Base-by-base conservation (phyloP, 495 filamentous ascomycete genomes). In the Chaetomium cochliodes region DNA sequence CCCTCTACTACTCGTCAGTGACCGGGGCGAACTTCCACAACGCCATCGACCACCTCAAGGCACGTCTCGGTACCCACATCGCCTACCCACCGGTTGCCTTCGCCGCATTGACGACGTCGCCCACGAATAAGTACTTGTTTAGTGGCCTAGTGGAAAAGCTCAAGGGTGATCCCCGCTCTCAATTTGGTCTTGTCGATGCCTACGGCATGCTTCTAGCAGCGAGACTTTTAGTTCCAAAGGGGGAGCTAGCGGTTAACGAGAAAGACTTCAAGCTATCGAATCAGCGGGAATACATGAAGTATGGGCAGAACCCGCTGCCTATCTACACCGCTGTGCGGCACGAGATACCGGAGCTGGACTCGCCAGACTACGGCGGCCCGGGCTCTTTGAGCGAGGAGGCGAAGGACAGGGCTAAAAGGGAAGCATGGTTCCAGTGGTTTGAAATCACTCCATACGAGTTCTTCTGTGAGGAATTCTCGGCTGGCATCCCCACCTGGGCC, bases 371-470 rank as follows among this genome's bases (percentile, higher is more conserved):
- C 18, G 78, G 77, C 25, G 82, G 85, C 41, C 77, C 80, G 25
- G 67, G 73, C 2, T 68, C 75, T 23, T 58, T 73, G 3, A 70
- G 78, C 0, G 79, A 87, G 58, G 77, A 76, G 49, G 78, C 75
- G 0, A 88, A 89, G 67, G 83, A 84, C 60, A 82, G 85, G 57
- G 88, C 91, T 3, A 87, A 84, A 67, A 83, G 81, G 58, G 87
- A 94, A 72, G 82, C 90, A 3, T 98, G 92, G 91, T 98, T 98
- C 67, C 93, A 98, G 70, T 98, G 94, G 94, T 98, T 96, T 68
- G 94, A 98, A 67, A 87, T 93, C 63, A 96, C 92, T 0, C 94
- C 94, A 0, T 98, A 96, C 68, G 94, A 98, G 76, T 87, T 98
- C 68, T 97, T 92, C 75, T 97, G 92, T 72, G 94, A 98, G 73